Percentiles rank a stretch among this genome's conserved stretches.
Evolutionary conservation across 768 basidiomycete genomes (phyloP).

Genomic region (Inosperma sp.): DNA sequence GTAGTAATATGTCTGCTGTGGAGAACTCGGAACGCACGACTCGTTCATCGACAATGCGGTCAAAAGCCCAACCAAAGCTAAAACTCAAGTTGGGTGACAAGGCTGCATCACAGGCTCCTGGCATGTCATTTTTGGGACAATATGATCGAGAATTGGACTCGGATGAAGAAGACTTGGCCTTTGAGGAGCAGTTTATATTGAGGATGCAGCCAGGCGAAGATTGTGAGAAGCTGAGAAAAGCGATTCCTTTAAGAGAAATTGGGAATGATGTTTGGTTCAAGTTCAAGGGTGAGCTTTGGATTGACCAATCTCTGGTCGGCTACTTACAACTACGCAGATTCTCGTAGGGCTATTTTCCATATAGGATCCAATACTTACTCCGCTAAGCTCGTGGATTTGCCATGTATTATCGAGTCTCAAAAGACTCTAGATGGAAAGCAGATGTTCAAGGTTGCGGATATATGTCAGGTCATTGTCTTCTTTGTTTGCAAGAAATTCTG

Average conservation of each 20-base stretch:
- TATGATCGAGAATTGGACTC: constrained; percentile 95
- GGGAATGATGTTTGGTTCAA: constrained; percentile 93
- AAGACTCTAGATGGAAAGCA: constrained; percentile 96
- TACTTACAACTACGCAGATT: constrained; percentile 49
- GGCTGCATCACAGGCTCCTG: constrained; percentile 73
- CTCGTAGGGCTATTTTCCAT: constrained; percentile 86
- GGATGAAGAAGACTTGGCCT: constrained; percentile 89
- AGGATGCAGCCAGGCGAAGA: constrained; percentile 84
- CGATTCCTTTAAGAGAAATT: constrained; percentile 74
- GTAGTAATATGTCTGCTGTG: constrained; percentile 21
- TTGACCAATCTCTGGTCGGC: background rate
- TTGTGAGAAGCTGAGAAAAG: constrained; percentile 72
- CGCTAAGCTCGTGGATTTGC: constrained; percentile 93
- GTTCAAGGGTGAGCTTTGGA: constrained; percentile 72
- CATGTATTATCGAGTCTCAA: constrained; percentile 90
- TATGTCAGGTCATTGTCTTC: constrained; percentile 76
- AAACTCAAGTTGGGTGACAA: constrained; percentile 87
- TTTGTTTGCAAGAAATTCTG: constrained; percentile 10
- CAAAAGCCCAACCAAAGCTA: constrained; percentile 65
- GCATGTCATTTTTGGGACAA: constrained; percentile 83
- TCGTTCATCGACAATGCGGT: constrained; percentile 47
- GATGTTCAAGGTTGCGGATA: constrained; percentile 98
- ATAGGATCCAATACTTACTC: constrained; percentile 76
- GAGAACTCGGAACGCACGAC: constrained; percentile 49
- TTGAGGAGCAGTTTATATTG: constrained; percentile 96